Base-by-base conservation (phyloP, 2,329 filamentous ascomycete species). In the Xylariaceae sp. region DNA sequence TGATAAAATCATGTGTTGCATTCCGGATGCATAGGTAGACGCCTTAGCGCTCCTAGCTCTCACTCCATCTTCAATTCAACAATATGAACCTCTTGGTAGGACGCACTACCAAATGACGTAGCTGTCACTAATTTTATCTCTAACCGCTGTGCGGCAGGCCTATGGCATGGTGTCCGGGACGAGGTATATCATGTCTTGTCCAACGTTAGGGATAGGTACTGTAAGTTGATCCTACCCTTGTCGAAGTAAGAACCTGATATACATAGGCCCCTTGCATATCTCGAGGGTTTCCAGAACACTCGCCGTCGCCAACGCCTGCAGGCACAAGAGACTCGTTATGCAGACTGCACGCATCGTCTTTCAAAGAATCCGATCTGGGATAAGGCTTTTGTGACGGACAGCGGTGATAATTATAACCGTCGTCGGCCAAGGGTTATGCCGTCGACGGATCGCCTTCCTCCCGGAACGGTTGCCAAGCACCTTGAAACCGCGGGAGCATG, bases 401-500 rank as follows among this genome's bases (percentile, higher is more conserved):
- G 48, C 19, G 38, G 44, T 19, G 15, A 35, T n/a, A 32, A 39
- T 38, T 44, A 36, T 35, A n/a, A 45, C 11, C 42, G 27, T 11
- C 11, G 22, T 35, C n/a, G 12, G 19, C 50, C 27, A 41, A n/a
- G n/a, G n/a, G n/a, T 49, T 30, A 45, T 40, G 49, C 54, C 46
- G 47, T 40, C 38, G 36, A 54, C 61, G 62, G 60, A 54, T 60
- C 60, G 53, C 55, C 56, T 39, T 47, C 43, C 48, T 55, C 48
- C 60, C 58, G 58, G 49, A 18, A 42, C 31, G 48, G 52, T 49
- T 53, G 52, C 58, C 52, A 62, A 58, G 56, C 48, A 56, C 52
- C 49, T 53, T 59, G 62, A 64, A 64, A 64, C 61, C 48, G 35
- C 46, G 41, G 52, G 45, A 49, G 49, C 42, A 58, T 64, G 59